Evolutionary conservation across 2,329 filamentous ascomycete genomes (phyloP), one percentile per base, ranked within the genome.

Genomic region (Talaromyces sp.): DNA sequence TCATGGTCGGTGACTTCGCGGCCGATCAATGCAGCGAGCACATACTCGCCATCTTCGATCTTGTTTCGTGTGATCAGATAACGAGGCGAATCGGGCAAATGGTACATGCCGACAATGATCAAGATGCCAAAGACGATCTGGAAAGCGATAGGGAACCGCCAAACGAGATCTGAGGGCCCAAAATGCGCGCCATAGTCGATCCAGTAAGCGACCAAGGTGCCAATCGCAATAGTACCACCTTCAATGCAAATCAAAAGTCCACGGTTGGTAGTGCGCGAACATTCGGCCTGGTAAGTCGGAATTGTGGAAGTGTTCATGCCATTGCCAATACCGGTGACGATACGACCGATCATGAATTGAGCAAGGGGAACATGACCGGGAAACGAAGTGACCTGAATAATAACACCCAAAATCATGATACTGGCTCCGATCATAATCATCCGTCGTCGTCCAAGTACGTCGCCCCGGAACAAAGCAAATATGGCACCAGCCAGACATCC

Each of bases 191-290:
- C 82, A 60, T 79, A 83, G 61, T 83, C 81, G 67, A 82, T 81
- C 82, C 82, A 84, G 72, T 84, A 84, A 3, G 82, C 82, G 62
- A 84, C 83, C 16, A 81, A 71, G 6, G 81, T 83, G 43, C 83
- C 82, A 60, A 84, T 81, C 9, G 82, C 82, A 52, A 84, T 82
- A 37, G 79, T 75, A 71, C 82, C 83, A 69, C 81, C 83, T 71
- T 82, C 85, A 57, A 87, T 85, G 73, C 85, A 87, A 69, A 88
- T 87, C 62, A 88, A 75, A 39, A 87, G 81, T 68, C 86, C 86
- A 68, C 86, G 82, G 73, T 87, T 87, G 69, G 82, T 83, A 0
- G 85, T 82, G 64, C 77, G 79, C 3, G 82, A 82, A 70, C 82
- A 84, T 69, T 85, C 83, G 7, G 82, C 81, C 74, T 84, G 79